These are phyloP conservation scores for Podila epigama DNA, from an alignment of 192 early-diverging fungal species.

Conservation along the genomic window DNA sequence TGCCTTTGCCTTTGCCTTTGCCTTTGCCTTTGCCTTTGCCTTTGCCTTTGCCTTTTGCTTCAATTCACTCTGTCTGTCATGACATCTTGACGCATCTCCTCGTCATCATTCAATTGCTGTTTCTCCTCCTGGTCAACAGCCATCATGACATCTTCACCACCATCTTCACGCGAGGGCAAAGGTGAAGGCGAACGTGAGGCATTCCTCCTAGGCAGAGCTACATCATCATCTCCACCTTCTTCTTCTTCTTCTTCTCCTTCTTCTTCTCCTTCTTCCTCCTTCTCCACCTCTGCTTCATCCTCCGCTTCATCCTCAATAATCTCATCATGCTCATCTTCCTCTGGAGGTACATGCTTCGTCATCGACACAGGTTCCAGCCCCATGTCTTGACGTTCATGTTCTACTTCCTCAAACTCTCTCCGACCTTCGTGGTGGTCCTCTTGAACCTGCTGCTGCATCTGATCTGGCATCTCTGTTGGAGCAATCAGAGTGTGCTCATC, in stretches of 20 bases:
- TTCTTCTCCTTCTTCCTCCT: not conserved
- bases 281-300: not conserved
- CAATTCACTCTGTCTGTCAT: too few relatives aligned
- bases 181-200: too few relatives aligned
- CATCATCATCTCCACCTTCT: not conserved
- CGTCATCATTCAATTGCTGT: too few relatives aligned
- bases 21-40: not conserved
- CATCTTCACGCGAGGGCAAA: too few relatives aligned
- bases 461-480: too few relatives aligned
- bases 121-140: too few relatives aligned
- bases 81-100: too few relatives aligned
- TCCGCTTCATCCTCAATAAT: not conserved
- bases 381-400: not conserved
- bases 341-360: not conserved
- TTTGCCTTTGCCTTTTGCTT: not conserved
- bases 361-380: not conserved
- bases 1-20: not conserved
- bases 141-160: too few relatives aligned
- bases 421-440: not conserved
- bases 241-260: not conserved
- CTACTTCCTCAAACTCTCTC: not conserved
- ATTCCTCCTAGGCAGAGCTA: too few relatives aligned
- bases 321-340: not conserved
- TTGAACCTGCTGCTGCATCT: not conserved
- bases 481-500: not conserved